phyloP scores from a whole-genome alignment of 345 rosid genomes.

The Eucalyptus brandiana region DNA sequence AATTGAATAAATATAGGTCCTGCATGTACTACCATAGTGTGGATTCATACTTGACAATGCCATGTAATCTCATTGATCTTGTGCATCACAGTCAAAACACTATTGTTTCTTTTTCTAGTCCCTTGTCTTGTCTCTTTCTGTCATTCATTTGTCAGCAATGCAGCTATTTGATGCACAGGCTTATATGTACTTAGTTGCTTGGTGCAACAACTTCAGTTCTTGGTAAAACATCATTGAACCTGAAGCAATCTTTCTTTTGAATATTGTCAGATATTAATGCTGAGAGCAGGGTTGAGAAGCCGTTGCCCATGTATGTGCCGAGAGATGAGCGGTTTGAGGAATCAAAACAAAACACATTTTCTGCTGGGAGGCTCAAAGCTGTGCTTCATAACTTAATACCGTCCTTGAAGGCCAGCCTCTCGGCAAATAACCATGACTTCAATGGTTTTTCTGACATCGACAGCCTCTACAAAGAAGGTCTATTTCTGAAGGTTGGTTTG shows the following conservation, averaged over 20 bases:
- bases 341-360: constrained; percentile 50
- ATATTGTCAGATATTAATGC: constrained; percentile 35
- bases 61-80: background rate
- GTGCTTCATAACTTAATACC: constrained; percentile 83
- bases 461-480: constrained; percentile 78
- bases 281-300: constrained; percentile 92
- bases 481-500: constrained; percentile 71
- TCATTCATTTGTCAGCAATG: background rate
- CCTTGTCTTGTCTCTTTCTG: background rate
- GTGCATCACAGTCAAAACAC: background rate
- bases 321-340: constrained; percentile 96
- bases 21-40: background rate
- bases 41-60: background rate
- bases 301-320: constrained; percentile 81
- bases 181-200: background rate
- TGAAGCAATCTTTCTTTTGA: background rate
- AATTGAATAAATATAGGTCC: background rate
- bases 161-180: background rate
- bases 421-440: constrained; percentile 54
- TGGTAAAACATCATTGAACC: background rate
- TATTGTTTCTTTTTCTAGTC: background rate
- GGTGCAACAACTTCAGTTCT: background rate
- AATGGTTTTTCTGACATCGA: constrained; percentile 67
- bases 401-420: constrained; percentile 67
- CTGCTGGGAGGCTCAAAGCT: constrained; percentile 66